Evolutionary conservation across 768 basidiomycete genomes (phyloP).

Genomic region (Tylopilus cervinicoccineus): DNA sequence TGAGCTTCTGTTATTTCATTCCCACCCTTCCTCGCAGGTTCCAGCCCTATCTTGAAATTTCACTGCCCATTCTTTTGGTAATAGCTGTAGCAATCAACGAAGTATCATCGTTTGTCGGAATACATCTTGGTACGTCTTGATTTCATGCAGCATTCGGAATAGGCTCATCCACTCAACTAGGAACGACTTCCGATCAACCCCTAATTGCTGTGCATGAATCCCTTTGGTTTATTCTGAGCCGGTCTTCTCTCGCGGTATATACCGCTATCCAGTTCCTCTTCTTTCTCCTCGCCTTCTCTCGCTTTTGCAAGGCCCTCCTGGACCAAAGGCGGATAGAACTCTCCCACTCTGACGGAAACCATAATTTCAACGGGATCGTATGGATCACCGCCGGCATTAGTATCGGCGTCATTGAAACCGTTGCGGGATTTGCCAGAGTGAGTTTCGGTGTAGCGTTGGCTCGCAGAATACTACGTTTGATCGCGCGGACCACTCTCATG

Average conservation of each 20-base stretch:
- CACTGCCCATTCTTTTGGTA: constrained; percentile 53
- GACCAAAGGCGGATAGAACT: constrained; percentile 52
- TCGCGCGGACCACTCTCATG: constrained; percentile 51
- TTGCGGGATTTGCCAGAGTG: constrained; percentile 55
- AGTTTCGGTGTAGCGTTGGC: constrained; percentile 51
- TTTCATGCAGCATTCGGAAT: not conserved
- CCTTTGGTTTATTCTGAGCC: constrained; percentile 56
- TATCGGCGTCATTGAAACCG: constrained; percentile 61
- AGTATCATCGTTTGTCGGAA: constrained; percentile 61
- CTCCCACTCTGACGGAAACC: constrained; percentile 40
- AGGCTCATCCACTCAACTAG: constrained; percentile 9
- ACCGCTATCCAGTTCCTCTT: constrained; percentile 52
- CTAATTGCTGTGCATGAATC: constrained; percentile 38
- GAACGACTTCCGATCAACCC: constrained; percentile 1
- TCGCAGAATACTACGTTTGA: constrained; percentile 54
- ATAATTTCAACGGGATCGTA: constrained; percentile 53
- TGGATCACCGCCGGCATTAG: constrained; percentile 64
- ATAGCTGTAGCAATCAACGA: constrained; percentile 52
- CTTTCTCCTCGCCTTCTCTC: constrained; percentile 58
- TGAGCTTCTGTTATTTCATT: constrained; percentile 49
- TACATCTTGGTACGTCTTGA: constrained; percentile 47
- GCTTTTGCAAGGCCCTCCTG: constrained; percentile 47
- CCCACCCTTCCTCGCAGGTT: constrained; percentile 49
- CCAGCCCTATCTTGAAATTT: constrained; percentile 39
- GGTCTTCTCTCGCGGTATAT: constrained; percentile 56